Evolutionary conservation across 2,329 filamentous ascomycete genomes (phyloP).

Genomic region (Fusarium hainanense): DNA sequence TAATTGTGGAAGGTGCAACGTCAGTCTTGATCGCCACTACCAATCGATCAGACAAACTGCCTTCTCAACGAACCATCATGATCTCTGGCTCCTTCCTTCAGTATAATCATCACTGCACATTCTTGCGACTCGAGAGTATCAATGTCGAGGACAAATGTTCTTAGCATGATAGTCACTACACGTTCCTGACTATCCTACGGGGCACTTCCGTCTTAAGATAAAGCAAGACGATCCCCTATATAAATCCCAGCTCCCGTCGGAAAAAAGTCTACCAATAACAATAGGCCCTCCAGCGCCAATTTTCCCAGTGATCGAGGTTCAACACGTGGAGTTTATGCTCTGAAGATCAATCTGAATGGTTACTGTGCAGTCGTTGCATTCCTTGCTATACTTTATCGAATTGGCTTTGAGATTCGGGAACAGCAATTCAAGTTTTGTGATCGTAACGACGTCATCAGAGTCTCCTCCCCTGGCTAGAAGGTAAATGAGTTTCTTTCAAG

Average conservation of each 20-base stretch:
- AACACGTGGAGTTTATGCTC: constrained; percentile 26
- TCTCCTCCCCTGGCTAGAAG: background rate
- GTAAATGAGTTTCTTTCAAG: background rate
- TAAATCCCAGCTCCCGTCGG: constrained; percentile 36
- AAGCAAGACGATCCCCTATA: constrained; percentile 35
- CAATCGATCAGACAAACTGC: background rate
- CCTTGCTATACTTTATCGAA: background rate
- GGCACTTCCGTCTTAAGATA: constrained; percentile 41
- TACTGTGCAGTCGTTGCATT: background rate
- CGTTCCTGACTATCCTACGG: constrained; percentile 45
- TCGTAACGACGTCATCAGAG: constrained; percentile 38
- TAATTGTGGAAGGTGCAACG: constrained; percentile 22
- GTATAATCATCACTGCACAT: background rate
- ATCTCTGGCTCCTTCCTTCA: background rate
- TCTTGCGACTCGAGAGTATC: background rate
- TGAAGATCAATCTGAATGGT: constrained; percentile 1
- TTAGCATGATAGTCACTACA: constrained; percentile 30
- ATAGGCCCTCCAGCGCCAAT: constrained; percentile 25
- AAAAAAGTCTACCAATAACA: constrained; percentile 41
- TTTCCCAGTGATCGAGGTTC: constrained; percentile 9
- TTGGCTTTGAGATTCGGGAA: background rate
- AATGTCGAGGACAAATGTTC: background rate
- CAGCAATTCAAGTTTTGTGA: constrained; percentile 18
- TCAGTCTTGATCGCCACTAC: constrained; percentile 2
- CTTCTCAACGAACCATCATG: background rate